phyloP scores from a whole-genome alignment of 768 basidiomycete genomes.

The Calocybe cyanea region DNA sequence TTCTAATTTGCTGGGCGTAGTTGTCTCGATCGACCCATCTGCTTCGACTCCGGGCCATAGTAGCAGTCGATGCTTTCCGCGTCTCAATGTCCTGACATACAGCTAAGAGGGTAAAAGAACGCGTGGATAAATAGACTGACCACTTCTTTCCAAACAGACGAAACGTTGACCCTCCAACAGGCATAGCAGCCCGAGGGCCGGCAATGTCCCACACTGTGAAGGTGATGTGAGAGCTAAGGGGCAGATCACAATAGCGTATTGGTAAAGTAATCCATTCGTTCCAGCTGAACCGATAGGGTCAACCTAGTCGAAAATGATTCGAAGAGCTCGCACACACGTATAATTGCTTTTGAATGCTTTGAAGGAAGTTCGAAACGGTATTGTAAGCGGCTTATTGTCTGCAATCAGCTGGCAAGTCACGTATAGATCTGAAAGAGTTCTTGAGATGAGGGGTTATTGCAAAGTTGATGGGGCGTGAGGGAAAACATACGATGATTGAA shows the following conservation, averaged over 20 bases:
- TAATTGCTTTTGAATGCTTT: constrained; percentile 87
- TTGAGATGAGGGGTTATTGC: constrained; percentile 38
- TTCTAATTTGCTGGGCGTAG: constrained; percentile 85
- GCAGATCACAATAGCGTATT: constrained; percentile 91
- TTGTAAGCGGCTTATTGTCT: constrained; percentile 90
- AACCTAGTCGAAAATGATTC: neutral
- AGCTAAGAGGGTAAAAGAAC: neutral
- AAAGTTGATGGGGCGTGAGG: constrained; percentile 13
- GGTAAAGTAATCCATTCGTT: constrained; percentile 94
- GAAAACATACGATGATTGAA: constrained; percentile 64
- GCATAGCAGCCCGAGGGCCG: constrained; percentile 71
- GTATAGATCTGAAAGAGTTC: constrained; percentile 88
- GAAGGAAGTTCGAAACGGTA: constrained; percentile 88
- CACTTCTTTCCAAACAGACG: constrained; percentile 91
- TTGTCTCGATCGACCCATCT: constrained; percentile 76
- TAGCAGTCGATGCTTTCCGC: constrained; percentile 86
- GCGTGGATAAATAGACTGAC: constrained; percentile 29
- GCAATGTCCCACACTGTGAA: constrained; percentile 97
- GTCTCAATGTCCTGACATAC: constrained; percentile 63
- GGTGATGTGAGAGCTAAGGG: constrained; percentile 80
- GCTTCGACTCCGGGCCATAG: constrained; percentile 84
- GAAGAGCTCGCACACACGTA: constrained; percentile 42
- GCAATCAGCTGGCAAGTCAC: constrained; percentile 90
- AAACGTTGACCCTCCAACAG: constrained; percentile 91
- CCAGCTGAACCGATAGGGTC: constrained; percentile 43